phyloP scores from a whole-genome alignment of 345 rosid species.

The Trapa bicornis region DNA sequence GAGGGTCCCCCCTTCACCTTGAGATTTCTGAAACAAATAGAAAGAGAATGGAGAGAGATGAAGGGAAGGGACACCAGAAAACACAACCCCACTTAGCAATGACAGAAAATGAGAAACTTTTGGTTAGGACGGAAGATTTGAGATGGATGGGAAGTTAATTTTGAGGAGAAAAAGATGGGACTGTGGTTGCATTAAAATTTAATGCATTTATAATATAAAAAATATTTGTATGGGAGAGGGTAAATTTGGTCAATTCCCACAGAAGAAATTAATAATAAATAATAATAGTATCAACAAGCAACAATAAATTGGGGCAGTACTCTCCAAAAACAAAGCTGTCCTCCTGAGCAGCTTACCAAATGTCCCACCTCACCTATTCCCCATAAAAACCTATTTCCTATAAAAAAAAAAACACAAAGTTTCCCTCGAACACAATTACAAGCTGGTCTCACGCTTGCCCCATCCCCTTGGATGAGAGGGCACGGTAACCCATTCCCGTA shows the following conservation, averaged over 20 bases:
- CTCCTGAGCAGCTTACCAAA: slow-evolving; percentile 6
- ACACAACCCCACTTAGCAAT: slow-evolving; percentile 4
- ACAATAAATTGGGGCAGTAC: background rate
- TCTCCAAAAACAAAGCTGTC: background rate
- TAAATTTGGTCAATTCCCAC: slow-evolving; percentile 1
- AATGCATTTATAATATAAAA: background rate
- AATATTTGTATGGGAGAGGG: background rate
- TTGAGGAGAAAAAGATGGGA: background rate
- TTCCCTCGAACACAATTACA: background rate
- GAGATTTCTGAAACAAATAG: background rate
- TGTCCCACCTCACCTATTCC: background rate
- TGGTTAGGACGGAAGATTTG: background rate
- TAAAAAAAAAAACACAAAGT: background rate
- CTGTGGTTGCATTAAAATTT: background rate
- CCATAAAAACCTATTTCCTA: no score
- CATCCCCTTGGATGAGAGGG: no score
- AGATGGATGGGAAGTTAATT: slow-evolving; percentile 3
- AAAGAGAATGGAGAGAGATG: background rate
- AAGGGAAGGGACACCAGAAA: background rate
- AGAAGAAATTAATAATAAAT: background rate
- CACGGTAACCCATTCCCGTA: no score
- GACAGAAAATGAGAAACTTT: slow-evolving; percentile 1
- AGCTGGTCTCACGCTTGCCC: no score
- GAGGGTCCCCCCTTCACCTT: background rate
- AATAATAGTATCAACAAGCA: background rate